Evolutionary conservation across 495 filamentous ascomycete genomes (phyloP).

Genomic region (Trypethelium eluteriae): DNA sequence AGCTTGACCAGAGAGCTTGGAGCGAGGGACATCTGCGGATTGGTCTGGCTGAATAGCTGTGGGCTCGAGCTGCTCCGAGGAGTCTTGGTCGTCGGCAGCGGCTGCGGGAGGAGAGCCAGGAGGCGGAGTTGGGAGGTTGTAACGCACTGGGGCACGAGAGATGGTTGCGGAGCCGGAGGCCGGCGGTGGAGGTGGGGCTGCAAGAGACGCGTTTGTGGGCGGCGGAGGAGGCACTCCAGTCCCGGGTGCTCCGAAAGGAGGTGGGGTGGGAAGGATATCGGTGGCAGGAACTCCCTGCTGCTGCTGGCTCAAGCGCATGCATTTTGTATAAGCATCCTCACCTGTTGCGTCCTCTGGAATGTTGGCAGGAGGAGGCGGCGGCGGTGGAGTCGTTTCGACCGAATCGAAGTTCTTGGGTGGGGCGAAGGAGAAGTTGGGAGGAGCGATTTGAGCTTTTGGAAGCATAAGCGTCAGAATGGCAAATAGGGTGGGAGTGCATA

Average conservation of each 20-base stretch:
- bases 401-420: constrained; percentile 1
- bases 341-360: constrained; percentile 22
- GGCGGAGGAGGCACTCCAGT: constrained; percentile 35
- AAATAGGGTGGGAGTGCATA: too few species aligned
- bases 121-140: constrained; percentile 56
- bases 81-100: constrained; percentile 41
- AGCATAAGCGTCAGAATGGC: neutral
- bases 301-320: constrained; percentile 44
- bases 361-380: constrained; percentile 1
- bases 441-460: constrained; percentile 10
- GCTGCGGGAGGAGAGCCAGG: constrained; percentile 48
- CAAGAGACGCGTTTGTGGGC: constrained; percentile 21
- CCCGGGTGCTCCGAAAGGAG: constrained; percentile 26
- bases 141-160: constrained; percentile 80
- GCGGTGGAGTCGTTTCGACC: neutral
- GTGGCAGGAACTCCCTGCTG: constrained; percentile 20
- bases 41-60: constrained; percentile 30
- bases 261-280: constrained; percentile 18
- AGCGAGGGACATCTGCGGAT: constrained; percentile 48
- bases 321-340: constrained; percentile 40
- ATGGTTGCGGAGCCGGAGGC: constrained; percentile 46
- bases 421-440: constrained; percentile 11
- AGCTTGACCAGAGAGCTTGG: constrained; percentile 67
- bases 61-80: constrained; percentile 36
- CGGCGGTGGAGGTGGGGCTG: constrained; percentile 25